phyloP scores from a whole-genome alignment of 164 flowering plant genomes.

The Litsea cubeba region DNA sequence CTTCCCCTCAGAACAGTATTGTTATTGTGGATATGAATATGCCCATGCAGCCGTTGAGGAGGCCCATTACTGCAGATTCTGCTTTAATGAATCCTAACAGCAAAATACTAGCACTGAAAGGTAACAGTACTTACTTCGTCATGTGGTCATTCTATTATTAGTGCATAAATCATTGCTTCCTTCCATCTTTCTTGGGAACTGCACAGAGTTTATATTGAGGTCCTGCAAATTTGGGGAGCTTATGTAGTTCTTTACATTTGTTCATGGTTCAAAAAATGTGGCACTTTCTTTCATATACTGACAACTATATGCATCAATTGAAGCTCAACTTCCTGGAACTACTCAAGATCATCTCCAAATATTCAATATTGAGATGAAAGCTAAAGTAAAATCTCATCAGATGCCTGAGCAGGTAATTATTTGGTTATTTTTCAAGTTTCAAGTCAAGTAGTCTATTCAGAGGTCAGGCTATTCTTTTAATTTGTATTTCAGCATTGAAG shows the following conservation, averaged over 20 bases:
- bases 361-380: constrained; percentile 92
- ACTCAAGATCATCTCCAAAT: constrained; percentile 96
- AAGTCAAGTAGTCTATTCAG: not conserved
- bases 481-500: not conserved
- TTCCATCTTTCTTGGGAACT: not conserved
- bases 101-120: constrained; percentile 93
- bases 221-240: not conserved
- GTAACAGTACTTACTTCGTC: constrained; percentile 22
- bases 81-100: constrained; percentile 97
- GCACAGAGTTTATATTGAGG: not conserved
- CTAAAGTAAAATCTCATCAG: constrained; percentile 90
- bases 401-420: constrained; percentile 96
- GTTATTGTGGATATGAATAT: constrained; percentile 96
- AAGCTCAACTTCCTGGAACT: constrained; percentile 94
- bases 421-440: not conserved
- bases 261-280: not conserved
- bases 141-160: not conserved
- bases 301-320: constrained; percentile 17
- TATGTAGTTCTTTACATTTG: not conserved
- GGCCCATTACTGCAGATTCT: constrained; percentile 98
- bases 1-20: constrained; percentile 93
- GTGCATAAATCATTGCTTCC: not conserved
- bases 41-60: constrained; percentile 95
- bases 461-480: not conserved
- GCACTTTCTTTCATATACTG: not conserved